A percentile compares a stretch with the other conserved stretches of the same genome.
phyloP scores from a whole-genome alignment of 768 basidiomycete species.

The Tephrocybe sp. region DNA sequence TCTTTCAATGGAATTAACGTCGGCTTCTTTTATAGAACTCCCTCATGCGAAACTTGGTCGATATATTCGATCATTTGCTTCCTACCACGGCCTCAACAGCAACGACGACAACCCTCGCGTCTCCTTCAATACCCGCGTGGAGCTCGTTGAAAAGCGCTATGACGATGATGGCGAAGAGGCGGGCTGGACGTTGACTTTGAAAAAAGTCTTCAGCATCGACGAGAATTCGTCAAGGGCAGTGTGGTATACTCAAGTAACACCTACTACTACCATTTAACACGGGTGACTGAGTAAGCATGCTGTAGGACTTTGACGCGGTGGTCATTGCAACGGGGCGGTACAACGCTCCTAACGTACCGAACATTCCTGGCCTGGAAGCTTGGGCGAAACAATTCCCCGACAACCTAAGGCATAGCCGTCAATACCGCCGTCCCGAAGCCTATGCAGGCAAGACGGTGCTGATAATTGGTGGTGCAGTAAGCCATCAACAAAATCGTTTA shows the following conservation, averaged over 20 bases:
- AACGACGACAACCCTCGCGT: constrained; percentile 39
- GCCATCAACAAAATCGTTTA: too few relatives aligned
- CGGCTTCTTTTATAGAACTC: constrained; percentile 30
- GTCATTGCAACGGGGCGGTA: constrained; percentile 33
- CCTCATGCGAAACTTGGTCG: constrained; percentile 31
- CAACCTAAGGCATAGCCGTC: constrained; percentile 36
- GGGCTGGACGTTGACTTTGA: constrained; percentile 36
- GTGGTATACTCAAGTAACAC: constrained; percentile 38
- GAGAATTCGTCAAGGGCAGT: constrained; percentile 25
- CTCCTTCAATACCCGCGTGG: constrained; percentile 49
- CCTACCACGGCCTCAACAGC: constrained; percentile 40
- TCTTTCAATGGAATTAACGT: too few relatives aligned
- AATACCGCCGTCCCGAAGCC: constrained; percentile 39
- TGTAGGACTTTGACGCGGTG: constrained; percentile 37
- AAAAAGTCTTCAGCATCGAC: constrained; percentile 24
- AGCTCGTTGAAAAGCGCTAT: constrained; percentile 39
- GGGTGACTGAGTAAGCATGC: too few relatives aligned
- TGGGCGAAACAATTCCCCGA: constrained; percentile 36
- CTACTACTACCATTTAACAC: too few relatives aligned
- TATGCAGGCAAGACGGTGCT: constrained; percentile 38
- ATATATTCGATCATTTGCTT: constrained; percentile 43
- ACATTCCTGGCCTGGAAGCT: constrained; percentile 30
- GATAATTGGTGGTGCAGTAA: constrained; percentile 40
- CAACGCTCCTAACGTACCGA: constrained; percentile 33
- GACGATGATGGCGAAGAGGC: constrained; percentile 26